These are phyloP conservation scores for Avena insularis DNA, from an alignment of 176 grass and related monocot species.

Conservation along the genomic window DNA sequence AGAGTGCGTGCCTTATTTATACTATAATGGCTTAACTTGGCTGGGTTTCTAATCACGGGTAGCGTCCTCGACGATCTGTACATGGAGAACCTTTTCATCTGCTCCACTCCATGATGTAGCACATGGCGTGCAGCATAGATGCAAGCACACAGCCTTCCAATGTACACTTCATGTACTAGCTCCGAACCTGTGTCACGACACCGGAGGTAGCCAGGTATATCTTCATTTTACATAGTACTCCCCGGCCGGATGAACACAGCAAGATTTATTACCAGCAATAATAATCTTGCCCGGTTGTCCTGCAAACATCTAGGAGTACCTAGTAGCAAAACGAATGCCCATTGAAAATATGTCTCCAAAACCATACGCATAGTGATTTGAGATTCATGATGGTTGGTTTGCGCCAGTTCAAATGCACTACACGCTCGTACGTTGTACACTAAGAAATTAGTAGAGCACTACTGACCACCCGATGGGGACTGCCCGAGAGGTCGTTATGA, in stretches of 20 bases:
- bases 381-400: neutral
- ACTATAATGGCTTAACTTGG: neutral
- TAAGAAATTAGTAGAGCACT: neutral
- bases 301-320: too few relatives aligned
- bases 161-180: neutral
- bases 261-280: too few relatives aligned
- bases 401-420: neutral
- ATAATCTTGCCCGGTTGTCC: too few relatives aligned
- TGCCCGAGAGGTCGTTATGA: neutral
- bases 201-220: too few relatives aligned
- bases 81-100: slow-evolving; percentile 3
- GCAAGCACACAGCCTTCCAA: neutral
- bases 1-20: neutral
- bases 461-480: neutral
- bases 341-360: too few relatives aligned
- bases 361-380: too few relatives aligned
- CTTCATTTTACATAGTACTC: too few relatives aligned
- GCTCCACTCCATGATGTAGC: neutral
- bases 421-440: neutral
- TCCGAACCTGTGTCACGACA: too few relatives aligned
- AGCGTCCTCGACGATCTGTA: neutral
- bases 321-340: too few relatives aligned
- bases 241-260: too few relatives aligned
- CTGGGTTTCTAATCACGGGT: neutral
- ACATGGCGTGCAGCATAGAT: neutral